Conservation (phyloP, 2,329 filamentous ascomycete species). For the Tolypocladium tropicale region DNA sequence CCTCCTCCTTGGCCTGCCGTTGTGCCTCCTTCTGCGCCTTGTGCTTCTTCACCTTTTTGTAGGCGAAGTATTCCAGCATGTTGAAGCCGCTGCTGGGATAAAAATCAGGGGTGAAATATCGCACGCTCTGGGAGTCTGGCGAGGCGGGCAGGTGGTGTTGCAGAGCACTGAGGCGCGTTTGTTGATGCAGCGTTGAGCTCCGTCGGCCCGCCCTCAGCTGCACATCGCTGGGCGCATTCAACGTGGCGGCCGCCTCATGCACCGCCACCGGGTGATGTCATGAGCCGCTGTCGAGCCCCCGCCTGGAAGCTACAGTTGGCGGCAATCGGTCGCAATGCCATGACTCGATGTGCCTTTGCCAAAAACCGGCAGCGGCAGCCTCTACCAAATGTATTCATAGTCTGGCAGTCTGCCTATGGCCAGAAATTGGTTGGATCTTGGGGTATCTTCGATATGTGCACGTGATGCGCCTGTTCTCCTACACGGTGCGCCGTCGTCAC, state of each 20-base stretch:
- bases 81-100: slow-evolving; percentile 7
- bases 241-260: slow-evolving; percentile 8
- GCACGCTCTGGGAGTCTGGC: not conserved
- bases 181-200: not conserved
- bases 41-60: slow-evolving; percentile 53
- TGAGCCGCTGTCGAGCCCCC: slow-evolving; percentile 8
- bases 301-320: not conserved
- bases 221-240: too few species aligned
- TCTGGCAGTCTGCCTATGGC: not conserved
- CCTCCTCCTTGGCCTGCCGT: slow-evolving; percentile 10
- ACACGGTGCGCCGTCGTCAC: not conserved
- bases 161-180: not conserved
- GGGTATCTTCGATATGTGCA: not conserved
- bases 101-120: too few species aligned
- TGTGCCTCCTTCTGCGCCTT: slow-evolving; percentile 36
- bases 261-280: slow-evolving; percentile 26
- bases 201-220: not conserved
- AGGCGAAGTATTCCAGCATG: slow-evolving; percentile 55
- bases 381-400: too few species aligned
- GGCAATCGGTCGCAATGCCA: too few species aligned
- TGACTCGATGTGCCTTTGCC: too few species aligned
- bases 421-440: not conserved
- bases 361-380: too few species aligned
- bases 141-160: not conserved
- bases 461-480: not conserved